Percentiles rank a stretch among this genome's conserved stretches.
Conservation (phyloP, 169 alveolate species). For the Perkinsus marinus region DNA sequence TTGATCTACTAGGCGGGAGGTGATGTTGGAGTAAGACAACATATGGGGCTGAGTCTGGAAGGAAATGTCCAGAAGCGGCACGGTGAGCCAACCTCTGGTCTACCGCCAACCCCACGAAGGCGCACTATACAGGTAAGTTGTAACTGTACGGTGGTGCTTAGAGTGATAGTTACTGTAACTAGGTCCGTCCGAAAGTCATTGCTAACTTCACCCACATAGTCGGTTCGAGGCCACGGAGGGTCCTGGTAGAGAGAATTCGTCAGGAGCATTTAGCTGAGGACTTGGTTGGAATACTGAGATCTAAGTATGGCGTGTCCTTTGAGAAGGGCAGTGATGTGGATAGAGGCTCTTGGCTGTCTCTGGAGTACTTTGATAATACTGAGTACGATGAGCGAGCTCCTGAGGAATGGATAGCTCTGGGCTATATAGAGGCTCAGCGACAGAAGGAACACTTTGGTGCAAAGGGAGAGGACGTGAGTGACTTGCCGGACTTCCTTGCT, state of each 20-base stretch:
- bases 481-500: slow-evolving; percentile 15
- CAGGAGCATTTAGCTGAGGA: neutral
- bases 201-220: slow-evolving; percentile 73
- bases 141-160: no score
- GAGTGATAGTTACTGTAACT: neutral
- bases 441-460: slow-evolving; percentile 25
- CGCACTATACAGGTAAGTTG: neutral
- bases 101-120: neutral
- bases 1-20: no score
- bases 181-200: slow-evolving; percentile 54
- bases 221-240: slow-evolving; percentile 77
- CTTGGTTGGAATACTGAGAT: neutral
- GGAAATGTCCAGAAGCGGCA: no score
- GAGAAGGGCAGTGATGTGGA: slow-evolving; percentile 31
- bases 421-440: slow-evolving; percentile 39
- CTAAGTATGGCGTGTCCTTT: neutral
- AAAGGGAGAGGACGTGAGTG: slow-evolving; percentile 1
- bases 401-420: slow-evolving; percentile 70
- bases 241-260: slow-evolving; percentile 59
- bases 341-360: slow-evolving; percentile 55
- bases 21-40: no score
- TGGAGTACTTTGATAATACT: slow-evolving; percentile 77
- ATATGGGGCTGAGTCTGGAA: no score
- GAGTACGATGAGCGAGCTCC: slow-evolving; percentile 68
- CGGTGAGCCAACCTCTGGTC: neutral